Percentiles rank a stretch among this genome's conserved stretches.
phyloP scores from a whole-genome alignment of 2,329 filamentous ascomycete species.

The Whalleya microplaca region DNA sequence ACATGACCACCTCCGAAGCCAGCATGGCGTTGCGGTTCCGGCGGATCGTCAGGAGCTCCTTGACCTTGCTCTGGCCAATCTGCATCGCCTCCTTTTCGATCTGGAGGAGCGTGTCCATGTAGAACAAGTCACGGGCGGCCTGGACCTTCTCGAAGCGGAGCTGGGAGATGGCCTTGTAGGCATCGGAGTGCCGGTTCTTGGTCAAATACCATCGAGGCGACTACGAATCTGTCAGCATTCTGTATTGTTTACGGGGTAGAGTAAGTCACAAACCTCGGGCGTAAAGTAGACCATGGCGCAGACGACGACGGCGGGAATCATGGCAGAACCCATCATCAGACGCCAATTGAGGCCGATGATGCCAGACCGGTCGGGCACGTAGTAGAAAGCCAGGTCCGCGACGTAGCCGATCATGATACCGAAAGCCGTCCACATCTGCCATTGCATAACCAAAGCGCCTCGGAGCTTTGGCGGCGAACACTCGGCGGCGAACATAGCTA shows the following conservation, averaged over 20 bases:
- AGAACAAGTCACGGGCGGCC: constrained; percentile 59
- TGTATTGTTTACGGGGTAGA: neutral
- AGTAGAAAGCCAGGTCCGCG: constrained; percentile 64
- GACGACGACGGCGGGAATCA: constrained; percentile 63
- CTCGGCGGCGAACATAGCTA: constrained; percentile 70
- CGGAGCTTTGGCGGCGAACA: constrained; percentile 65
- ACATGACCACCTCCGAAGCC: constrained; percentile 67
- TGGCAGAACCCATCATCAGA: constrained; percentile 70
- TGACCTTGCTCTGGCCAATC: constrained; percentile 52
- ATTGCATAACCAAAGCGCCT: constrained; percentile 74
- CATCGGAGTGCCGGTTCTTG: constrained; percentile 50
- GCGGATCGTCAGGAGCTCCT: constrained; percentile 62
- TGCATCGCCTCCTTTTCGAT: constrained; percentile 57
- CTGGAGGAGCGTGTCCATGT: constrained; percentile 61
- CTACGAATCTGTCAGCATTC: constrained; percentile 20
- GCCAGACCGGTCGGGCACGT: constrained; percentile 52
- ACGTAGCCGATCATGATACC: constrained; percentile 62
- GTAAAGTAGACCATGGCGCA: constrained; percentile 54
- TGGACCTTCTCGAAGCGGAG: constrained; percentile 57
- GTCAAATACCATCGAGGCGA: constrained; percentile 47
- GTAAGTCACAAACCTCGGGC: constrained; percentile 39
- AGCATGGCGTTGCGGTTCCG: constrained; percentile 65
- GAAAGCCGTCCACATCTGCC: constrained; percentile 62
- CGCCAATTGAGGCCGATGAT: constrained; percentile 67
- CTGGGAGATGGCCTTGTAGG: constrained; percentile 49